Evolutionary conservation across 73 alveolate genomes (phyloP).

Genomic region (Uronychia binucleata): DNA sequence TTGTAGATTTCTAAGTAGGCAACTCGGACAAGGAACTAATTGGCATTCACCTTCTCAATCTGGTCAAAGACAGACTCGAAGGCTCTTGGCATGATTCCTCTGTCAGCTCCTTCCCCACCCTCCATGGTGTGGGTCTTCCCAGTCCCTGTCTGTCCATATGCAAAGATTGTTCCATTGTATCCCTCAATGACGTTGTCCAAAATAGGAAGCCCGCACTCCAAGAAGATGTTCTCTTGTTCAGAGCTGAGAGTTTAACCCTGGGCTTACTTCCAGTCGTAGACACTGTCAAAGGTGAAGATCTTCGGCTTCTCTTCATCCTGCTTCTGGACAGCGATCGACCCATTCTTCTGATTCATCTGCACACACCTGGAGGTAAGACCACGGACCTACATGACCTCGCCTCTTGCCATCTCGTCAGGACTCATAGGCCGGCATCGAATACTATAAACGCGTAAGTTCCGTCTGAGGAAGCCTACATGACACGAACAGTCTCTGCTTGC

Average conservation of each 20-base stretch:
- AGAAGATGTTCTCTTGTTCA: constrained; percentile 81
- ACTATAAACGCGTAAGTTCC: not conserved
- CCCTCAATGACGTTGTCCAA: constrained; percentile 96
- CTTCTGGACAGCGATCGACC: constrained; percentile 84
- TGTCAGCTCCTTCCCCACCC: constrained; percentile 89
- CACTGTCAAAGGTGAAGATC: constrained; percentile 90
- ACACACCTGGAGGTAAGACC: constrained; percentile 35
- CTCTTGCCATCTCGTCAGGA: not conserved
- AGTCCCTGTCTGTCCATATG: constrained; percentile 98
- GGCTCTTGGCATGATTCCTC: constrained; percentile 98
- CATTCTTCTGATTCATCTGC: constrained; percentile 77
- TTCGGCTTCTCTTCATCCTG: constrained; percentile 81
- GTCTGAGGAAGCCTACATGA: not conserved
- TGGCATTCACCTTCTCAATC: constrained; percentile 90
- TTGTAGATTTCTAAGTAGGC: constrained; percentile 96
- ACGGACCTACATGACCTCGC: not conserved
- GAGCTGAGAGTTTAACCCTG: constrained; percentile 18
- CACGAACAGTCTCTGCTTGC: not conserved
- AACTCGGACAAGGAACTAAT: constrained; percentile 92
- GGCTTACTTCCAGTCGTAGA: constrained; percentile 63
- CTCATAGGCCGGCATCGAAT: not conserved
- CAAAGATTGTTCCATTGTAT: constrained; percentile 97
- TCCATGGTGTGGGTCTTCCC: constrained; percentile 98
- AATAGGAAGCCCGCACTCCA: constrained; percentile 89
- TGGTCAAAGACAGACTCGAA: constrained; percentile 91